Evolutionary conservation across 768 basidiomycete species (phyloP).

Genomic region (Lactarius pseudohatsudake): DNA sequence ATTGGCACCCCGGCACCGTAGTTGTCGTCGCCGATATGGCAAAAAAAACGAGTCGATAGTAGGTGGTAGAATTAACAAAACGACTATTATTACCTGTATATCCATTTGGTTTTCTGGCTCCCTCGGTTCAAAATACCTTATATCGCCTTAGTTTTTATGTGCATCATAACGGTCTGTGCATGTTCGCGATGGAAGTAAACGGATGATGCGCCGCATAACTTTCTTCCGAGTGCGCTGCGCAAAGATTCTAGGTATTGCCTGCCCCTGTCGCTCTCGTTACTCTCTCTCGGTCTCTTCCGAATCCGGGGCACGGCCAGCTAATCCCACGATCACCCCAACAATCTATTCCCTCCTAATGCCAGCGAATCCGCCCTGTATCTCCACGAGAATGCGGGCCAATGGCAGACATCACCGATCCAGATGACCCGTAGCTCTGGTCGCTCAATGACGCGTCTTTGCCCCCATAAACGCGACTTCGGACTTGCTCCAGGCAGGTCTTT

Average conservation of each 20-base stretch:
- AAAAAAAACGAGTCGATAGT: neutral
- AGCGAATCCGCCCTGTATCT: conserved; percentile 2
- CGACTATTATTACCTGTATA: neutral
- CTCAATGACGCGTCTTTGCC: conserved; percentile 2
- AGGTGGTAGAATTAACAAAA: neutral
- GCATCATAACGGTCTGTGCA: too few species aligned
- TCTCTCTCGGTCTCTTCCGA: too few species aligned
- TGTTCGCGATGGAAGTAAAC: too few species aligned
- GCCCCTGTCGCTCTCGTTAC: too few species aligned
- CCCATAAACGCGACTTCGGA: neutral
- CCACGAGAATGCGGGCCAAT: conserved; percentile 24
- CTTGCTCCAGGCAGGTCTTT: neutral
- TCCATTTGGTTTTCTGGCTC: neutral
- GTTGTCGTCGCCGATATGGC: too few species aligned
- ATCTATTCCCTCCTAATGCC: neutral
- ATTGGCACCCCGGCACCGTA: neutral
- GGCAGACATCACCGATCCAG: conserved; percentile 22
- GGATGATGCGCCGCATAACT: too few species aligned
- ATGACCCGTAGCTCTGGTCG: conserved; percentile 6
- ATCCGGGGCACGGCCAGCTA: neutral
- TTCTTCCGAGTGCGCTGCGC: too few species aligned
- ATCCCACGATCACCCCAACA: too few species aligned
- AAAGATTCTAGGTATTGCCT: too few species aligned
- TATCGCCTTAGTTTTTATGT: too few species aligned
- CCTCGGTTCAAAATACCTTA: neutral